A percentile compares a stretch with the other conserved stretches of the same genome.
phyloP scores from a whole-genome alignment of 176 grass and related monocot species.

The Zea mays region DNA sequence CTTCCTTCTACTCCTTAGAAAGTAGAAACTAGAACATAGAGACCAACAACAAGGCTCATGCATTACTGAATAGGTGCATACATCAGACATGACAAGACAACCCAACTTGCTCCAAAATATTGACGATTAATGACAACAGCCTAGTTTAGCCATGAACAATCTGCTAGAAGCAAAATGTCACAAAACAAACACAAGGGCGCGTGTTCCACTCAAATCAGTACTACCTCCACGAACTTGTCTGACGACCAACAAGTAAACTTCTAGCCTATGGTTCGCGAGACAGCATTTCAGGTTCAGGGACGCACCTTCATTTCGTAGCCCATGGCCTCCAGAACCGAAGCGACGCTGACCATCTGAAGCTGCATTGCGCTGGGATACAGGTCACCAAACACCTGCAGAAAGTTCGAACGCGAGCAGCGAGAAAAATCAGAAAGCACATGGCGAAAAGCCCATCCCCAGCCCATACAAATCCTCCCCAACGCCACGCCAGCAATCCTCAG shows the following conservation, averaged over 20 bases:
- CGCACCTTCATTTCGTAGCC: constrained; percentile 91
- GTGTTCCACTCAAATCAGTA: too few species aligned
- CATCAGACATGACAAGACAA: constrained; percentile 18
- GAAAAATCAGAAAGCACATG: constrained; percentile 43
- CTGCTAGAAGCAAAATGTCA: too few species aligned
- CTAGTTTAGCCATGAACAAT: too few species aligned
- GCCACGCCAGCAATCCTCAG: not conserved
- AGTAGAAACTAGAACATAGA: constrained; percentile 10
- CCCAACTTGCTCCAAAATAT: constrained; percentile 17
- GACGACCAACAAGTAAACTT: not conserved
- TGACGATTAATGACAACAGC: not conserved
- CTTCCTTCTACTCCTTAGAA: constrained; percentile 5
- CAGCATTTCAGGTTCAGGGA: not conserved
- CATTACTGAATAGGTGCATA: not conserved
- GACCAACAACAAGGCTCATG: constrained; percentile 9
- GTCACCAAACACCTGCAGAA: constrained; percentile 70
- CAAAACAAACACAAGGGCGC: too few species aligned
- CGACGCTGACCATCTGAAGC: constrained; percentile 86
- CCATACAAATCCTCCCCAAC: not conserved
- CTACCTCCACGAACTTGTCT: too few species aligned
- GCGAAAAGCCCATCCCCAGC: too few species aligned
- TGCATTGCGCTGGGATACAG: constrained; percentile 71
- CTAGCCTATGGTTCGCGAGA: not conserved
- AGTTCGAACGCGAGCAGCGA: constrained; percentile 13
- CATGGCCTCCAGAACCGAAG: constrained; percentile 72